phyloP scores from a whole-genome alignment of 1,284 basidiomycete species.

The Ceratobasidium sp. region DNA sequence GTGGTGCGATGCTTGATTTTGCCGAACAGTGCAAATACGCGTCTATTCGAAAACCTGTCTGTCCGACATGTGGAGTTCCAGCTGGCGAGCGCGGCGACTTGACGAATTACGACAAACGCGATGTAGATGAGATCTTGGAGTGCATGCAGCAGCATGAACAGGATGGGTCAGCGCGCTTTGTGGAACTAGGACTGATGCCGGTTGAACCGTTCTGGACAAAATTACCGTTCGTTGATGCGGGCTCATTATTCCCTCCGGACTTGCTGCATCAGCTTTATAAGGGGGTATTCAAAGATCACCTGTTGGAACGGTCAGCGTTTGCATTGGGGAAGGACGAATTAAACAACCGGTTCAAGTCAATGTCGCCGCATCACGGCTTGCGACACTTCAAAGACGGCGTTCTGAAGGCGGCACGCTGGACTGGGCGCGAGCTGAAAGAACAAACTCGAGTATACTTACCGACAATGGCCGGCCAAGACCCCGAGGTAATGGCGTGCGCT shows the following conservation, averaged over 20 bases:
- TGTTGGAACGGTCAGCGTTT: slow-evolving; percentile 30
- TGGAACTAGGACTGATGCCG: background rate
- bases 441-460: slow-evolving; percentile 58
- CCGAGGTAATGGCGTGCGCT: slow-evolving; percentile 47
- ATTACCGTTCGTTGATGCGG: slow-evolving; percentile 53
- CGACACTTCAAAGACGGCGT: slow-evolving; percentile 22
- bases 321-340: slow-evolving; percentile 27
- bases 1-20: slow-evolving; percentile 52
- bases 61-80: slow-evolving; percentile 15
- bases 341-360: slow-evolving; percentile 37
- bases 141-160: background rate
- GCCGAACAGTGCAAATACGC: slow-evolving; percentile 33
- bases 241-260: slow-evolving; percentile 53
- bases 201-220: slow-evolving; percentile 24
- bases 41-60: background rate
- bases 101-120: background rate
- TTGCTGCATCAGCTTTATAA: slow-evolving; percentile 58
- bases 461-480: slow-evolving; percentile 50
- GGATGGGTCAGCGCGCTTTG: background rate
- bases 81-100: background rate
- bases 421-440: slow-evolving; percentile 56
- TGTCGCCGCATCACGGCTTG: slow-evolving; percentile 13
- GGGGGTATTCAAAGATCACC: slow-evolving; percentile 56
- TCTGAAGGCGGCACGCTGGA: slow-evolving; percentile 54
- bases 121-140: background rate